phyloP scores from a whole-genome alignment of 2,329 filamentous ascomycete genomes.

The Coniochaeta hoffmannii region DNA sequence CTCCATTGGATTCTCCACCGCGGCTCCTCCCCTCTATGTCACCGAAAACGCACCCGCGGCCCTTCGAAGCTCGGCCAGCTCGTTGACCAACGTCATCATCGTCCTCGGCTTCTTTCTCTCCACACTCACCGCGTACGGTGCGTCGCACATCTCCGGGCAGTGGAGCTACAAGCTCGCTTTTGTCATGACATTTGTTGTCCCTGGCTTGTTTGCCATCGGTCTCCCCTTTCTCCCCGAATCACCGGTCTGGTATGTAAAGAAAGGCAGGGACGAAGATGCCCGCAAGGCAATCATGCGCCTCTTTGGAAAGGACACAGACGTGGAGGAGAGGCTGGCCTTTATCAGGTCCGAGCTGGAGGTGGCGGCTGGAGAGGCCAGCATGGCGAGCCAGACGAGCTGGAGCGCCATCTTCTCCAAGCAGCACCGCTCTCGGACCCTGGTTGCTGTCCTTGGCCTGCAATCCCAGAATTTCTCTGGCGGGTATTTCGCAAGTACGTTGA shows the following conservation, averaged over 20 bases:
- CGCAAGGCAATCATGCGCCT: conserved; percentile 18
- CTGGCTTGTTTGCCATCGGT: conserved; percentile 15
- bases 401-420: conserved; percentile 22
- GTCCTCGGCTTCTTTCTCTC: conserved; percentile 21
- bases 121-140: conserved; percentile 18
- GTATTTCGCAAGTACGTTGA: conserved; percentile 20
- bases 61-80: conserved; percentile 18
- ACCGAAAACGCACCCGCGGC: conserved; percentile 21
- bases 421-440: conserved; percentile 16
- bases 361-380: conserved; percentile 13
- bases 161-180: conserved; percentile 20
- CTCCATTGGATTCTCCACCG: conserved; percentile 18
- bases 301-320: conserved; percentile 13
- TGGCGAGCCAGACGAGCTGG: conserved; percentile 20
- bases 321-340: conserved; percentile 15
- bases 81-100: conserved; percentile 21
- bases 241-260: conserved; percentile 21
- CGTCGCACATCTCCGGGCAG: conserved; percentile 17
- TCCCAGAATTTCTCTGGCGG: conserved; percentile 22
- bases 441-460: conserved; percentile 19
- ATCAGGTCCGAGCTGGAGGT: conserved; percentile 20
- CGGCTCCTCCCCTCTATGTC: conserved; percentile 19
- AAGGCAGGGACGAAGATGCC: conserved; percentile 18
- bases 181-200: conserved; percentile 20
- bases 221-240: conserved; percentile 20